These are phyloP conservation scores for Citrus maxima DNA, from an alignment of 345 rosid species.

Conservation along the genomic window DNA sequence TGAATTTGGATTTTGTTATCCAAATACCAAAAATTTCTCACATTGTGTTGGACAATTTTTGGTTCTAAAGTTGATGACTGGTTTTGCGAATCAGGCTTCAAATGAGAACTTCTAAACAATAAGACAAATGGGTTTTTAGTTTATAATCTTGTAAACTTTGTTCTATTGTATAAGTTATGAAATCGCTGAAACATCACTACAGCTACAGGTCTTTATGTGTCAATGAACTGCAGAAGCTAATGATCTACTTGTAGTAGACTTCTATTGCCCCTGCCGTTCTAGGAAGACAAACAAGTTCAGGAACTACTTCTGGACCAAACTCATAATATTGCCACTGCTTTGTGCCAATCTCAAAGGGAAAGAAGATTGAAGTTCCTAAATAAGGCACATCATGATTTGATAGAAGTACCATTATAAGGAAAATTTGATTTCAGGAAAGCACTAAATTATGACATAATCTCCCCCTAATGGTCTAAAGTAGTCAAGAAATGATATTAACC, in stretches of 20 bases:
- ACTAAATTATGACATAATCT: no score
- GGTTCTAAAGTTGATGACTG: conserved; percentile 20
- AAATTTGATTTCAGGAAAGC: background rate
- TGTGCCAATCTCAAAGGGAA: conserved; percentile 62
- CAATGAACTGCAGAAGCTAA: conserved; percentile 17
- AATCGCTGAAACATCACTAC: conserved; percentile 19
- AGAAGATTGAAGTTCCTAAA: background rate
- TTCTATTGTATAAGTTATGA: background rate
- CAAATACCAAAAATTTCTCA: conserved; percentile 78
- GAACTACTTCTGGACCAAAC: conserved; percentile 87
- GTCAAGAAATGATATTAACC: no score
- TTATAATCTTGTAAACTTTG: background rate
- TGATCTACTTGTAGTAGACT: conserved; percentile 65
- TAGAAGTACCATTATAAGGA: background rate
- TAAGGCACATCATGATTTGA: conserved; percentile 5
- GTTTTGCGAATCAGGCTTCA: conserved; percentile 21
- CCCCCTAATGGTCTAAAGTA: no score
- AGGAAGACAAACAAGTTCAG: conserved; percentile 94
- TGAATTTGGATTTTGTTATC: no score
- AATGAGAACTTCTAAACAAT: conserved; percentile 18
- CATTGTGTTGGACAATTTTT: conserved; percentile 23
- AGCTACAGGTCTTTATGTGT: background rate
- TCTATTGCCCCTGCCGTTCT: conserved; percentile 96
- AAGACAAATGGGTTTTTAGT: conserved; percentile 17
- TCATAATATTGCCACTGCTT: conserved; percentile 99